Evolutionary conservation across 305 asterid species (phyloP), one percentile per base, ranked within the genome.

Genomic region (Fraxinus nigra): DNA sequence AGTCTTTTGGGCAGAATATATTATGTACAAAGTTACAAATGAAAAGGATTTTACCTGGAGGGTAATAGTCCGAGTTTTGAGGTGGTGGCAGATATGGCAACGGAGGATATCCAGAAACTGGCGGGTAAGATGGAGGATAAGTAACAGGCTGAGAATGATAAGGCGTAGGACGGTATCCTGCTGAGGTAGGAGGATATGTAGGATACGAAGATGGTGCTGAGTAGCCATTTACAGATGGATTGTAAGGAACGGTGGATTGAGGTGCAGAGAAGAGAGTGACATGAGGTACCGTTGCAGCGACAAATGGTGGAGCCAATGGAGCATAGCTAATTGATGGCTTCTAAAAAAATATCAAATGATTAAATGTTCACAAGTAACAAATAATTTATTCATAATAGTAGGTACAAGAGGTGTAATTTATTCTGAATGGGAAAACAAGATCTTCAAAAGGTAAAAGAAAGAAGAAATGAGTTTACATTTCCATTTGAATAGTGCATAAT

Each of bases 401-500:
- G 72, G 38, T 24, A 56, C 10, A 51, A 13, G 40, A 20, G 3
- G 18, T 67, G 37, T 67, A 67, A 28, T 72, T 80, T 33, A 48
- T 77, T 34, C 40, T 35, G 51, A 72, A 65, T 7, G 79, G 56
- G 13, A n/a, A 70, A 79, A 11, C 28, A 38, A 43, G 37, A 76
- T 34, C 3, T 9, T 26, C 10, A 67, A 69, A 78, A 18, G 33
- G 7, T 11, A 40, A 76, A 35, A 35, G 75, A 79, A 14, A 34
- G 28, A 34, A 43, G 20, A 43, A 16, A 80, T n/a, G 40, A 26
- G 78, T 95, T 90, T 88, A 91, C 98, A 74, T 81, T 89, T 86
- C 94, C 94, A 78, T 88, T 89, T 32, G 97, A 79, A 87, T 86
- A 92, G 89, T 94, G 97, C 97, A 97, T 87, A 84, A 97, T 95